Evolutionary conservation across 2,329 filamentous ascomycete species (phyloP).

Genomic region (Leptoxyphium fumago): DNA sequence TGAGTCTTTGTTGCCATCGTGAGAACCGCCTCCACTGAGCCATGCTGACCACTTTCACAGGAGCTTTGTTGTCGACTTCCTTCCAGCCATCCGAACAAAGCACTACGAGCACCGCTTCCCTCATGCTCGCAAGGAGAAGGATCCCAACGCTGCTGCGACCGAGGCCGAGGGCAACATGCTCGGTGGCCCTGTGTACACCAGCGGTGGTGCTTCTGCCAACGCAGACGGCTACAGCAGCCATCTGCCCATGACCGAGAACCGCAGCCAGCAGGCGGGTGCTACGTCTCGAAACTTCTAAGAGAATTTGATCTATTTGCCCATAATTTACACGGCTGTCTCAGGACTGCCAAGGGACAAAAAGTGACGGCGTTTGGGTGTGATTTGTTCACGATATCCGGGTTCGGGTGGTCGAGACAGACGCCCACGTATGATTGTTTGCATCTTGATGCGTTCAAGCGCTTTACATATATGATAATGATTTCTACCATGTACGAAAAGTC

Average conservation of each 20-base stretch:
- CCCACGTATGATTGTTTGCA: too few relatives aligned
- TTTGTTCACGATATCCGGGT: too few relatives aligned
- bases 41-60: not conserved
- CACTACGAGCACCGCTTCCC: conserved; percentile 22
- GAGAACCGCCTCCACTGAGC: too few relatives aligned
- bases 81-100: conserved; percentile 57
- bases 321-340: too few relatives aligned
- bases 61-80: conserved; percentile 66
- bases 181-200: conserved; percentile 18
- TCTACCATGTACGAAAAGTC: too few relatives aligned
- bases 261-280: not conserved
- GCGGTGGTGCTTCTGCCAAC: conserved; percentile 9
- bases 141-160: conserved; percentile 16
- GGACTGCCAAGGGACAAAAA: too few relatives aligned
- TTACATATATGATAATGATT: too few relatives aligned
- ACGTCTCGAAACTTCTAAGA: too few relatives aligned
- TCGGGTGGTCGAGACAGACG: too few relatives aligned
- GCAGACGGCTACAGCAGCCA: conserved; percentile 10
- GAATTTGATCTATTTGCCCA: too few relatives aligned
- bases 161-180: conserved; percentile 13
- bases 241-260: conserved; percentile 7
- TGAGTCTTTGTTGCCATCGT: conserved; percentile 24
- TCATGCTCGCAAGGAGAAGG: conserved; percentile 22
- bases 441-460: too few relatives aligned
- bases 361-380: too few relatives aligned